Percentiles rank a stretch among this genome's conserved stretches.
Conservation (phyloP, 441 rosid species). For the Adansonia rubrostipa region DNA sequence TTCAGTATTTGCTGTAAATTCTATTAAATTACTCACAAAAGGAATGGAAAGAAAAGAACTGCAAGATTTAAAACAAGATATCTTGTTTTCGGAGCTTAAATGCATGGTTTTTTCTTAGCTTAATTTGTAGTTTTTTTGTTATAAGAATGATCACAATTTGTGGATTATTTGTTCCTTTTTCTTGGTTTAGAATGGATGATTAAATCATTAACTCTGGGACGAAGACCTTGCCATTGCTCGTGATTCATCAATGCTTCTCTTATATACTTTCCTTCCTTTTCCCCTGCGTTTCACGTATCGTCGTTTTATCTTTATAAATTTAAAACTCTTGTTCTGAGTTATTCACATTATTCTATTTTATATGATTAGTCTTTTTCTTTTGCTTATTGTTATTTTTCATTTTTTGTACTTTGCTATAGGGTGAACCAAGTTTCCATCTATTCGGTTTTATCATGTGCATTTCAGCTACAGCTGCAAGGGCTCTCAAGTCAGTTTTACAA, state of each 20-base stretch:
- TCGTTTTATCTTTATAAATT: background rate
- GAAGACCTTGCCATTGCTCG: background rate
- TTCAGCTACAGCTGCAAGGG: conserved; percentile 94
- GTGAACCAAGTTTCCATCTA: conserved; percentile 95
- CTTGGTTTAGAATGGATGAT: conserved; percentile 3
- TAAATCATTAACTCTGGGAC: background rate
- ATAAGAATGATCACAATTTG: background rate
- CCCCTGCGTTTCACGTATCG: background rate
- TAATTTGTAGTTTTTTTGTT: background rate
- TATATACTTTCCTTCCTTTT: background rate
- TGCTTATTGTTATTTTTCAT: background rate
- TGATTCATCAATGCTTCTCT: conserved; percentile 8
- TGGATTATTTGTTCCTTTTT: background rate
- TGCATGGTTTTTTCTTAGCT: background rate
- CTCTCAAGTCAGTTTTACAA: conserved; percentile 92
- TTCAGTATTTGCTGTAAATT: conserved; percentile 11
- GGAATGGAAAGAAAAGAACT: background rate
- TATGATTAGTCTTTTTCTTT: background rate
- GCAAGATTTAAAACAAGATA: background rate
- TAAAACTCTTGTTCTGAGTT: background rate
- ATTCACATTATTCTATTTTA: background rate
- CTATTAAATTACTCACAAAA: background rate
- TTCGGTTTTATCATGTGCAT: conserved; percentile 93
- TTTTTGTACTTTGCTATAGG: conserved; percentile 43
- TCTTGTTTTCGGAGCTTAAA: background rate